phyloP scores from a whole-genome alignment of 2,329 filamentous ascomycete genomes.

The Fonsecaea monophora region DNA sequence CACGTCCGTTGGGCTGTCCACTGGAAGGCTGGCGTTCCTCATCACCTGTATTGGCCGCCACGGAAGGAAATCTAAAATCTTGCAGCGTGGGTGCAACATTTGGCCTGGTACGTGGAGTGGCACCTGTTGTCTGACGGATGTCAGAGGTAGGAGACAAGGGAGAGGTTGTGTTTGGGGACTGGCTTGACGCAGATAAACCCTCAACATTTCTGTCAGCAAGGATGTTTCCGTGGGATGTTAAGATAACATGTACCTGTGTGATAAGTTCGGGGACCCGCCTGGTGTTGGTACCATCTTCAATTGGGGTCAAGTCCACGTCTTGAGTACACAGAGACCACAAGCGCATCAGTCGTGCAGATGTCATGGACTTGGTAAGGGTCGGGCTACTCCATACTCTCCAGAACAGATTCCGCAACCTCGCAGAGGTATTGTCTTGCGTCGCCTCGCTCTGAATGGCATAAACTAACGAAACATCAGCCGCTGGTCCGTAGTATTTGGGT shows the following conservation, averaged over 20 bases:
- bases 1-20: constrained; percentile 19
- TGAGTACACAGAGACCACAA: constrained; percentile 46
- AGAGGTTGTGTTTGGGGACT: constrained; percentile 19
- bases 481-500: constrained; percentile 17
- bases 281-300: constrained; percentile 29
- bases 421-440: constrained; percentile 50
- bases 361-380: constrained; percentile 47
- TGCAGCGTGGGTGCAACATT: constrained; percentile 38
- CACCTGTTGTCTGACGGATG: constrained; percentile 4
- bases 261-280: neutral
- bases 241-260: constrained; percentile 14
- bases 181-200: constrained; percentile 4
- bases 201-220: constrained; percentile 13
- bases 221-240: neutral
- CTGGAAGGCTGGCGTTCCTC: constrained; percentile 18
- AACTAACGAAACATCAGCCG: constrained; percentile 45
- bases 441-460: constrained; percentile 55
- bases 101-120: constrained; percentile 40
- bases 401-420: constrained; percentile 60
- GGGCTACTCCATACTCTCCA: constrained; percentile 59
- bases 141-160: constrained; percentile 21
- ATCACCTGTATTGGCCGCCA: neutral
- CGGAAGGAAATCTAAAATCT: constrained; percentile 18
- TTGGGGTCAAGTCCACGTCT: constrained; percentile 50
- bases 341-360: constrained; percentile 49